These are phyloP conservation scores for Geotrichum bryndzae DNA, from an alignment of 1,139 yeast species.

Conservation along the genomic window DNA sequence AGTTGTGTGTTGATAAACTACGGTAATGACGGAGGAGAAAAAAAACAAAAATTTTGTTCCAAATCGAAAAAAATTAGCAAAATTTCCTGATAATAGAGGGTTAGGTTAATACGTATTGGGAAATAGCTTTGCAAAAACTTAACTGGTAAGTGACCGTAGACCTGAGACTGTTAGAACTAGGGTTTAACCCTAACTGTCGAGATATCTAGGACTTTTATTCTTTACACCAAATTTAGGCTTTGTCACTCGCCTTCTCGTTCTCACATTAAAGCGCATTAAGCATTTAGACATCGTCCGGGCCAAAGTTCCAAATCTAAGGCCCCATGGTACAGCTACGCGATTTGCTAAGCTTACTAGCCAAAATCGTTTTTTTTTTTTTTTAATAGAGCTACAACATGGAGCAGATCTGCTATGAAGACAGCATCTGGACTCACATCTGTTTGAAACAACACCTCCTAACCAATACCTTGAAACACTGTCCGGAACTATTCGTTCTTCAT, in stretches of 20 bases:
- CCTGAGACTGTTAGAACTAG: neutral
- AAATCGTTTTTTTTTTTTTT: neutral
- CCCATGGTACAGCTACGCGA: neutral
- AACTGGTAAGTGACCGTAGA: neutral
- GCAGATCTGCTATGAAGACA: neutral
- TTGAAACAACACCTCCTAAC: neutral
- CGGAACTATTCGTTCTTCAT: neutral
- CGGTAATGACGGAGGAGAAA: constrained; percentile 7
- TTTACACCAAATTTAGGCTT: neutral
- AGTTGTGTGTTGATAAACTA: constrained; percentile 9
- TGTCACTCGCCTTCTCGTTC: neutral
- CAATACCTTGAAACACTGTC: neutral
- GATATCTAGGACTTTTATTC: neutral
- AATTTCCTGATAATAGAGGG: neutral
- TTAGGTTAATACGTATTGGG: constrained; percentile 7
- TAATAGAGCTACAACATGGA: neutral
- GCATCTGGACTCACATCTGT: neutral
- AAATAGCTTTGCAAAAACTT: neutral
- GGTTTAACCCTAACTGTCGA: neutral
- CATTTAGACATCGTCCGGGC: neutral
- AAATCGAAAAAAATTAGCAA: neutral
- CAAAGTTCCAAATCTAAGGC: neutral
- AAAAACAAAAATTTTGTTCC: neutral
- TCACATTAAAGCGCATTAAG: neutral
- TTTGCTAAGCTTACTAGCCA: neutral